Evolutionary conservation across 2,329 filamentous ascomycete species (phyloP).

Genomic region (Paraphaeosphaeria minitans): DNA sequence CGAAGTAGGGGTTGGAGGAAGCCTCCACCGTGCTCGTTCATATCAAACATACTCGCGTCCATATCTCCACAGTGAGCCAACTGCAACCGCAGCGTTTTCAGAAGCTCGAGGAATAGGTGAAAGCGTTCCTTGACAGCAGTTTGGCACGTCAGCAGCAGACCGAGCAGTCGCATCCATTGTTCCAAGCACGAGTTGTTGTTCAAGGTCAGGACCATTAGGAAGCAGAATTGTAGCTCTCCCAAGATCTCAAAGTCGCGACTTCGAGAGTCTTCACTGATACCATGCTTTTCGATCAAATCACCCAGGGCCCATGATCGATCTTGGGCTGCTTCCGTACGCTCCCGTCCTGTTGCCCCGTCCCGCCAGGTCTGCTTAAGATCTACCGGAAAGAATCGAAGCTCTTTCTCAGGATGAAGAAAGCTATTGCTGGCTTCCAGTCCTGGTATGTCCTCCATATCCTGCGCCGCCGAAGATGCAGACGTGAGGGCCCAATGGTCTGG

Average conservation of each 20-base stretch:
- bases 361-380: slow-evolving; percentile 68
- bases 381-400: slow-evolving; percentile 61
- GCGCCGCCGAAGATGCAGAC: slow-evolving; percentile 61
- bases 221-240: slow-evolving; percentile 67
- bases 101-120: slow-evolving; percentile 57
- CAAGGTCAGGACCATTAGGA: slow-evolving; percentile 66
- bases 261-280: slow-evolving; percentile 35
- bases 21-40: slow-evolving; percentile 58
- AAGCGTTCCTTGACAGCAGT: slow-evolving; percentile 56
- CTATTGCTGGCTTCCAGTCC: slow-evolving; percentile 52
- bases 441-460: slow-evolving; percentile 65
- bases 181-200: slow-evolving; percentile 70
- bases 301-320: slow-evolving; percentile 67
- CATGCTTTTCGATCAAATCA: slow-evolving; percentile 55
- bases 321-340: slow-evolving; percentile 65
- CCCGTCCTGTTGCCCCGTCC: slow-evolving; percentile 63
- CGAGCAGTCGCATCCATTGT: slow-evolving; percentile 67
- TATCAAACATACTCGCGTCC: slow-evolving; percentile 66
- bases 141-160: slow-evolving; percentile 62
- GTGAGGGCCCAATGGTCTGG: slow-evolving; percentile 60
- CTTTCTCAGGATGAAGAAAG: slow-evolving; percentile 41
- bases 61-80: slow-evolving; percentile 62
- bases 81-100: slow-evolving; percentile 59
- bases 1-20: slow-evolving; percentile 60
- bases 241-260: slow-evolving; percentile 47